Percentiles rank a stretch among this genome's conserved stretches.
Evolutionary conservation across 2,329 filamentous ascomycete genomes (phyloP).

Genomic region (Fusarium paranaense): DNA sequence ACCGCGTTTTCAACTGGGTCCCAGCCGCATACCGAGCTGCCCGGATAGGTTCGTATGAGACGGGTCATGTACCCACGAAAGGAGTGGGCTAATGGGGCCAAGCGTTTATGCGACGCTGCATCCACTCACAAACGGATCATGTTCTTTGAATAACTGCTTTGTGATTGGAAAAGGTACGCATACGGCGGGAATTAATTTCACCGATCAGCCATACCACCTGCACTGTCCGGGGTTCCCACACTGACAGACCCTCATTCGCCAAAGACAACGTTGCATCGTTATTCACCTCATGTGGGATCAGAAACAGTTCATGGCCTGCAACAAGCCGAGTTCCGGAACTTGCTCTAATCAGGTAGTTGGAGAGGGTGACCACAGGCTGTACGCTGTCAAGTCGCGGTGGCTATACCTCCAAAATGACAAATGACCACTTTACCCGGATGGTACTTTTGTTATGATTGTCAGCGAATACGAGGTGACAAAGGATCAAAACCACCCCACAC

Average conservation of each 20-base stretch:
- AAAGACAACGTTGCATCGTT: neutral
- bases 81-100: neutral
- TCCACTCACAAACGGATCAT: neutral
- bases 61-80: neutral
- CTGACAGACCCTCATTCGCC: neutral
- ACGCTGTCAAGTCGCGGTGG: neutral
- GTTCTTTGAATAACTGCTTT: neutral
- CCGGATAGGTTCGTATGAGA: neutral
- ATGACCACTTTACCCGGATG: neutral
- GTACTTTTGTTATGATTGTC: neutral
- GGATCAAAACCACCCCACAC: neutral
- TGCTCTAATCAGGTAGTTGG: neutral
- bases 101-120: neutral
- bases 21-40: neutral
- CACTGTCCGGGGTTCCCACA: neutral
- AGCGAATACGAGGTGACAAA: neutral
- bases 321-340: neutral
- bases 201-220: neutral
- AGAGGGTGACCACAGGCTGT: neutral
- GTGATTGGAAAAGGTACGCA: conserved; percentile 2
- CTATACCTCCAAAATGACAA: neutral
- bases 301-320: neutral
- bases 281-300: neutral
- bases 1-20: neutral
- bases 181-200: neutral